Evolutionary conservation across 768 basidiomycete species (phyloP).

Genomic region (Dentipellis sp.): DNA sequence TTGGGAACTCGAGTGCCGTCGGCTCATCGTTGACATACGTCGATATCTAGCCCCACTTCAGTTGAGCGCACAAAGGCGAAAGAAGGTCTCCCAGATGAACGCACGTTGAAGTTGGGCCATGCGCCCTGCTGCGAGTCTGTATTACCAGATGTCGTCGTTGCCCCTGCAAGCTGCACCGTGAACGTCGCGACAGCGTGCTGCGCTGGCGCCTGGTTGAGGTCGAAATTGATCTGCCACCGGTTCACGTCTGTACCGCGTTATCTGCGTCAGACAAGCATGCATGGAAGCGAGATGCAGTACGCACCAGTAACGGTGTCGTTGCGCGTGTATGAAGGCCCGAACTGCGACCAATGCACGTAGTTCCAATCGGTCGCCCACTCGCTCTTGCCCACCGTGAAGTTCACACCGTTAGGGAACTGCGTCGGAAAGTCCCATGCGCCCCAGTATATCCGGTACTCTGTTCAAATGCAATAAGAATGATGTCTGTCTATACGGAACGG

Average conservation of each 20-base stretch:
- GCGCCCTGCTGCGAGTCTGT: constrained; percentile 14
- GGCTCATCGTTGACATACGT: constrained; percentile 10
- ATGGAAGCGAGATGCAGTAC: no score
- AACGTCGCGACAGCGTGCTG: constrained; percentile 13
- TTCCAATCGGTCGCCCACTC: constrained; percentile 18
- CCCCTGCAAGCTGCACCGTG: constrained; percentile 20
- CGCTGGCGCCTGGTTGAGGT: constrained; percentile 8
- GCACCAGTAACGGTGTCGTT: constrained; percentile 17
- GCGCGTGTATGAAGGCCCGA: constrained; percentile 18
- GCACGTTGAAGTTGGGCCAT: constrained; percentile 12
- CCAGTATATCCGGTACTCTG: constrained; percentile 18
- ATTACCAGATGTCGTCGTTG: constrained; percentile 20
- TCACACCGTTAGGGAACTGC: constrained; percentile 21
- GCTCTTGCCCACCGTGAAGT: constrained; percentile 21
- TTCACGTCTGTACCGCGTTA: constrained; percentile 6
- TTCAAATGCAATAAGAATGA: neutral
- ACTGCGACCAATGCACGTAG: constrained; percentile 22
- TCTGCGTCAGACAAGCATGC: neutral
- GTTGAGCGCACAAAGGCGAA: no score
- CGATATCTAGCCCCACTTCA: constrained; percentile 3
- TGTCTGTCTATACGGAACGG: neutral
- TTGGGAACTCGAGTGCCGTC: constrained; percentile 10
- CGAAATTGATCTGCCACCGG: constrained; percentile 21
- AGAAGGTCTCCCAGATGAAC: neutral
- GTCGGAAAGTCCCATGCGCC: constrained; percentile 23